phyloP scores from a whole-genome alignment of 352 stramenopile genomes.

The Aphanomyces cochlioides region DNA sequence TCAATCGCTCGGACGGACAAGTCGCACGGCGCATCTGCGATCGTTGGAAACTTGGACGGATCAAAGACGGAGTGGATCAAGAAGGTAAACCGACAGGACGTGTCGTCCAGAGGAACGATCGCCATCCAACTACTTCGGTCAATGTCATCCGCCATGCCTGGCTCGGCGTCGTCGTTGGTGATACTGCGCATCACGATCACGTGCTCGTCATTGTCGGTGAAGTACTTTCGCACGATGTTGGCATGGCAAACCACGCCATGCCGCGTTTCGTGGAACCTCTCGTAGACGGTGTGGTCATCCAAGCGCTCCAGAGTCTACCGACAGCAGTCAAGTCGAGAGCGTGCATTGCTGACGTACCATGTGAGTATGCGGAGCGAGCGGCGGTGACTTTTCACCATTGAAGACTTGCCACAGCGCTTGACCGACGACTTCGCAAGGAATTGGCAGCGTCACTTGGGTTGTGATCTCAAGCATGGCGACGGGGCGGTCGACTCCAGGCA shows the following conservation, averaged over 20 bases:
- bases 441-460: neutral
- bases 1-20: neutral
- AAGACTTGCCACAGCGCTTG: neutral
- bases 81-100: neutral
- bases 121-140: conserved; percentile 9
- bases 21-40: neutral
- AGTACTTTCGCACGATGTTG: conserved; percentile 14
- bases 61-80: neutral
- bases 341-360: neutral
- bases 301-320: neutral
- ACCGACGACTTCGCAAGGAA: neutral
- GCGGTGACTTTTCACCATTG: neutral
- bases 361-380: neutral
- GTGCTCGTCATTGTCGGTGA: neutral
- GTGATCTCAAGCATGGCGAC: neutral
- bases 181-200: conserved; percentile 20
- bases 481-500: neutral
- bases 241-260: neutral
- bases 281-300: conserved; percentile 1
- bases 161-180: conserved; percentile 8
- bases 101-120: neutral
- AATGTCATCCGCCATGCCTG: conserved; percentile 11
- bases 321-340: neutral
- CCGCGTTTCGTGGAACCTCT: neutral
- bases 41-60: neutral